Conservation (phyloP, 371 early-diverging fungal species). For the Circinella umbellata region DNA sequence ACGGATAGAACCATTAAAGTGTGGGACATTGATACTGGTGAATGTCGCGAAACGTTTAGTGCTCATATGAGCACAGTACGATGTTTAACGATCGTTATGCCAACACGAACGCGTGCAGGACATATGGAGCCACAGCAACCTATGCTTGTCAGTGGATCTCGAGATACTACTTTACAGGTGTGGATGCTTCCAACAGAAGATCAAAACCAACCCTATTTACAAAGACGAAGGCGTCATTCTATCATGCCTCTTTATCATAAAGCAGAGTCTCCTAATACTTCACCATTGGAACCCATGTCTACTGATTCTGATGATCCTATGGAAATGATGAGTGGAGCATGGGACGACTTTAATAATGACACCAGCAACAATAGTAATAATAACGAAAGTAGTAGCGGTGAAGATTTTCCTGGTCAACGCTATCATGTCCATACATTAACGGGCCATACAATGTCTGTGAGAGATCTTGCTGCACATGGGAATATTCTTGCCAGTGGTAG, state of each 20-base stretch:
- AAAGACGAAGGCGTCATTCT: slow-evolving; percentile 19
- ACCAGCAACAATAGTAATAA: too few relatives aligned
- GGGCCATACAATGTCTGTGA: slow-evolving; percentile 91
- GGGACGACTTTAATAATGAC: background rate
- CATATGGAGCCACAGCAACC: slow-evolving; percentile 69
- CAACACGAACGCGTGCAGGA: slow-evolving; percentile 47
- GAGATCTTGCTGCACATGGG: slow-evolving; percentile 90
- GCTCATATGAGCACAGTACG: slow-evolving; percentile 98
- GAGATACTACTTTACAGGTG: slow-evolving; percentile 93
- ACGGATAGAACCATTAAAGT: slow-evolving; percentile 97
- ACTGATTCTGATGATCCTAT: background rate
- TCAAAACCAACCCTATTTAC: slow-evolving; percentile 47
- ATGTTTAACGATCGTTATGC: slow-evolving; percentile 87
- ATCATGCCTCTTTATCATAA: background rate
- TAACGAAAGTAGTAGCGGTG: too few relatives aligned
- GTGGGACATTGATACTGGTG: slow-evolving; percentile 94
- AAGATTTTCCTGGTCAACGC: slow-evolving; percentile 23
- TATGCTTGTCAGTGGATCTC: slow-evolving; percentile 94
- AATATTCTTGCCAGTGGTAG: slow-evolving; percentile 88
- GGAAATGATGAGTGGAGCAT: background rate
- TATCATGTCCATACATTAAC: slow-evolving; percentile 70
- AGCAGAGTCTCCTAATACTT: background rate
- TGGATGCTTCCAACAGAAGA: slow-evolving; percentile 87
- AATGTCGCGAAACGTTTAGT: slow-evolving; percentile 85
- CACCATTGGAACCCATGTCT: background rate